These are phyloP conservation scores for Zangia roseola DNA, from an alignment of 768 basidiomycete species.

Conservation along the genomic window DNA sequence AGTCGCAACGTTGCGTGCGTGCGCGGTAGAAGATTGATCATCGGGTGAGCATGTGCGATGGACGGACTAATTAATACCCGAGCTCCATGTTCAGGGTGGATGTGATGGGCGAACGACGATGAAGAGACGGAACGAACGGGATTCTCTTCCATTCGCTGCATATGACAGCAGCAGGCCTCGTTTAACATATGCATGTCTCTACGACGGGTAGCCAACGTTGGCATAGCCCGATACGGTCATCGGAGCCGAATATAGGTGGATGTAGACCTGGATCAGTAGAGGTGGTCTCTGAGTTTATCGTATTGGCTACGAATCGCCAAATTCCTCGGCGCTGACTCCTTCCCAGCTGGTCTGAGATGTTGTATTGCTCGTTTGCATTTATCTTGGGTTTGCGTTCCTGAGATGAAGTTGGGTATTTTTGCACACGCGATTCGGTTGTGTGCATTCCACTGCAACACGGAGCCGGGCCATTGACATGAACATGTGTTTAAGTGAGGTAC, in stretches of 20 bases:
- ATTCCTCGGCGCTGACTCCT: conserved; percentile 17
- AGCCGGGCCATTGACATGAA: background rate
- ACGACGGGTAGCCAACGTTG: conserved; percentile 4
- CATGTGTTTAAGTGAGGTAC: conserved; percentile 9
- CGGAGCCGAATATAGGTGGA: too few species aligned
- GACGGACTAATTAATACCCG: conserved; percentile 11
- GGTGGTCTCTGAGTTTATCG: conserved; percentile 9
- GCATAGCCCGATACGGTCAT: background rate
- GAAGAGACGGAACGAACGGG: conserved; percentile 10
- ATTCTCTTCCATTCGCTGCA: conserved; percentile 17
- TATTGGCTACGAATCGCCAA: conserved; percentile 1
- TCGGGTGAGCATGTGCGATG: conserved; percentile 16
- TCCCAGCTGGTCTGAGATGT: conserved; percentile 5
- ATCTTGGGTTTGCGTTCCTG: conserved; percentile 2
- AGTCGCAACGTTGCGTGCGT: conserved; percentile 24
- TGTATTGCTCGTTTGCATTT: too few species aligned
- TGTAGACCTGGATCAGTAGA: too few species aligned
- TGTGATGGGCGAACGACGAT: conserved; percentile 13
- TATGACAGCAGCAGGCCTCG: conserved; percentile 1
- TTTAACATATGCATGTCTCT: background rate
- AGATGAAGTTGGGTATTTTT: background rate
- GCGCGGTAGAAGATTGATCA: conserved; percentile 27
- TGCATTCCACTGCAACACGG: conserved; percentile 10
- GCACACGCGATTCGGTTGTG: background rate
- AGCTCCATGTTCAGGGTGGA: conserved; percentile 15